Evolutionary conservation across 1,139 yeast species (phyloP), one percentile per base, ranked within the genome.

Genomic region (Yamadazyma diddensiae): DNA sequence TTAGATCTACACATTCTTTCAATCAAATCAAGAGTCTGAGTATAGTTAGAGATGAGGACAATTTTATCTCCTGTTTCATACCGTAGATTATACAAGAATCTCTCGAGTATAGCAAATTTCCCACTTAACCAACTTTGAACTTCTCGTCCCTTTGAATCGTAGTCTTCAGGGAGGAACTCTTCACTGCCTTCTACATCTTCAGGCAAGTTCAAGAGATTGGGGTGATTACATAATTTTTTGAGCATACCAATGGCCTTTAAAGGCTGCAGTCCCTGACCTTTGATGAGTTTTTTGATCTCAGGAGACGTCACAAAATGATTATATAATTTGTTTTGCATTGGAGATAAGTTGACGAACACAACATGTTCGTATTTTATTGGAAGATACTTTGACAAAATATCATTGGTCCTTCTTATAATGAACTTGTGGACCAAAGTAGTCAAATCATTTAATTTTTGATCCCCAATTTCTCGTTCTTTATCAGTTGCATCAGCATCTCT

Each of bases 311-410:
- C 74, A 46, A 86, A 86, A 49, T 82, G 82, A 37, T 76, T 66
- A 52, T 92, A 92, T 2, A 92, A 57, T 2, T 69, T 58, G 35
- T 67, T 65, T 56, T 92, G 99, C 62, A 90, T 71, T 1, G 88
- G 88, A 2, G 94, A 74, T 36, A 92, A 64, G 19, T 82, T 82
- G 37, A 94, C 90, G 55, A 92, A 92, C 11, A 92, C 82, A 26
- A 92, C 98, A 57, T 92, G 95, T 55, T 92, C 99, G 55, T 88
- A 90, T 56, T 92, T 92, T 44, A 94, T 86, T 0, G 98, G 98
- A 37, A 92, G 67, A 52, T 92, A 92, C 58, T 92, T 92, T 26
- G 97, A 83, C 38, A 92, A 67, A 46, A 92, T 86, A 58, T 94
- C 98, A 59, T 92, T 92, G 0, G 98, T 90, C 53, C 99, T 79